phyloP scores from a whole-genome alignment of 345 rosid genomes.

The Gossypioides kirkii region DNA sequence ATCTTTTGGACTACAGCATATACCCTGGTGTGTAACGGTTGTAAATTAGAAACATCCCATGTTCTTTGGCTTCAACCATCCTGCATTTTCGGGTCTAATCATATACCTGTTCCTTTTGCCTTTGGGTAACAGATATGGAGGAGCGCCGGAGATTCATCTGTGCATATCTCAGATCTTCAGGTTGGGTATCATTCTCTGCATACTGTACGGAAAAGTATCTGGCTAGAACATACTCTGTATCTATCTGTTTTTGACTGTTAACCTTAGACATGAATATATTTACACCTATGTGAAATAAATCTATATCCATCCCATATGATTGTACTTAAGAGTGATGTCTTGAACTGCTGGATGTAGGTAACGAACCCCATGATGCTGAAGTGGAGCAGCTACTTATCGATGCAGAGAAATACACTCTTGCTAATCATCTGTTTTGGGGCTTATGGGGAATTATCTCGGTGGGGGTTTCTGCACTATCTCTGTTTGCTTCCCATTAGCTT shows the following conservation, averaged over 20 bases:
- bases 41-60: not conserved
- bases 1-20: slow-evolving; percentile 53
- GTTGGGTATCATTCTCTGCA: slow-evolving; percentile 26
- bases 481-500: not conserved
- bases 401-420: slow-evolving; percentile 49
- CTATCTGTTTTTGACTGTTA: too few species aligned
- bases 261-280: too few species aligned
- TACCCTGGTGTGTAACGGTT: slow-evolving; percentile 58
- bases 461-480: not conserved
- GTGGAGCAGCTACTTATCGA: slow-evolving; percentile 29
- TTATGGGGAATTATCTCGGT: slow-evolving; percentile 79
- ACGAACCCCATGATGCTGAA: slow-evolving; percentile 27
- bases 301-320: too few species aligned
- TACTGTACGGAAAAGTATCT: not conserved
- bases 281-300: too few species aligned
- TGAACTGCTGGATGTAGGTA: slow-evolving; percentile 12
- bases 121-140: slow-evolving; percentile 44
- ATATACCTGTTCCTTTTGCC: slow-evolving; percentile 5
- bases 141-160: slow-evolving; percentile 61
- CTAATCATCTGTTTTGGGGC: slow-evolving; percentile 49
- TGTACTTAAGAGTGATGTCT: not conserved
- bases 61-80: not conserved
- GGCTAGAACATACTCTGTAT: not conserved
- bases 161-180: slow-evolving; percentile 58
- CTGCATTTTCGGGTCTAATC: not conserved